Evolutionary conservation across 352 stramenopile species (phyloP), one percentile per base, ranked within the genome.

Genomic region (Phytophthora melonis): DNA sequence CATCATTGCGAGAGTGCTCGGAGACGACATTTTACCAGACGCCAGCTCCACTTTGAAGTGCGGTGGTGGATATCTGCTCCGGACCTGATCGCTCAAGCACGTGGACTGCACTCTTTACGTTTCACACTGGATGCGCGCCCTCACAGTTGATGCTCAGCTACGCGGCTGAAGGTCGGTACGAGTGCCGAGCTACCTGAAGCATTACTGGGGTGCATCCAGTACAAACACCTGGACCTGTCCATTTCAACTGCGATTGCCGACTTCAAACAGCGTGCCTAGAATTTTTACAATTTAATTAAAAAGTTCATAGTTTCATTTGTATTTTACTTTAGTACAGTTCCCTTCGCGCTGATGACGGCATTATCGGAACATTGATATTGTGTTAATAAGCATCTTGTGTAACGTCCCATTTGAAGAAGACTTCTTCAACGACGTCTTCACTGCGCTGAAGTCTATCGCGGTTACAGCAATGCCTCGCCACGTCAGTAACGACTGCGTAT

Each of bases 101-200:
- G 85, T 94, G 54, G n/a, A 89, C 87, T n/a, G 81, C 83, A 19
- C 79, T 97, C n/a, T n/a, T n/a, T n/a, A n/a, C n/a, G n/a, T 86
- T 19, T 91, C 83, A 32, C 82, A 93, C 57, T 88, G 79, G 30
- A 87, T 82, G 34, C 73, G 75, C n/a, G n/a, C n/a, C 0, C 78
- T 97, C 13, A 88, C 85, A 32, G 83, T 94, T 2, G 86, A 95
- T 66, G 92, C 95, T n/a, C 58, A 88, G 84, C 30, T 93, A 94
- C 63, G 88, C 95, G 21, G 56, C 95, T 25, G 90, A 97, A 68
- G 90, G 84, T n/a, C 69, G 82, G 45, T 69, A 81, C 30, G 83
- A 93, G 58, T n/a, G 68, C 70, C 3, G 90, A 97, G 57, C 80
- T 97, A 16, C 90, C 90, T 0, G 90, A 97, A 60, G 78, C 84